A percentile compares a stretch with the other conserved stretches of the same genome.
Evolutionary conservation across 1,284 basidiomycete genomes (phyloP).

Genomic region (Leccinum pachyderme): DNA sequence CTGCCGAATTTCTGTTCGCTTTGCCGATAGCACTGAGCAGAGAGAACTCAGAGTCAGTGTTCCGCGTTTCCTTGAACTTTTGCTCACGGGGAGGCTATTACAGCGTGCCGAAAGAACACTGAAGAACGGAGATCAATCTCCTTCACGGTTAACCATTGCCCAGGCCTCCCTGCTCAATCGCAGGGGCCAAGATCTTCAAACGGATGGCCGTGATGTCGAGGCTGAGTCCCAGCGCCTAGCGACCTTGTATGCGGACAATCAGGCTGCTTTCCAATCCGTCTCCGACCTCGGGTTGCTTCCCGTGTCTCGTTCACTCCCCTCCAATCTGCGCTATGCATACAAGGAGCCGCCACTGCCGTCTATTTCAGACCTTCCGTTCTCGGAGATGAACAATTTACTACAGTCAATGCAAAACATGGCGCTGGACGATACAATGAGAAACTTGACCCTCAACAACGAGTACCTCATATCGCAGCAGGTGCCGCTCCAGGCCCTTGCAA

Average conservation of each 20-base stretch:
- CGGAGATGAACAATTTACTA: slow-evolving; percentile 23
- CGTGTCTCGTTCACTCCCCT: slow-evolving; percentile 21
- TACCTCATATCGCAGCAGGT: slow-evolving; percentile 20
- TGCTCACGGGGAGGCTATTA: slow-evolving; percentile 7
- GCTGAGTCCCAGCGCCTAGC: slow-evolving; percentile 4
- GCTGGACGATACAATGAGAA: slow-evolving; percentile 13
- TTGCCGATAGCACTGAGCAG: slow-evolving; percentile 63
- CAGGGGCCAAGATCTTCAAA: slow-evolving; percentile 54
- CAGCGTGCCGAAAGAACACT: slow-evolving; percentile 47
- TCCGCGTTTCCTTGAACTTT: neutral
- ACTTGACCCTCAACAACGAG: slow-evolving; percentile 18
- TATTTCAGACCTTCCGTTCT: slow-evolving; percentile 12
- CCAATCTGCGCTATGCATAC: slow-evolving; percentile 17
- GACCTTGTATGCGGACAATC: slow-evolving; percentile 5
- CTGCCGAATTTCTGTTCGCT: slow-evolving; percentile 69
- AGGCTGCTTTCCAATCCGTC: neutral
- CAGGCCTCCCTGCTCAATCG: slow-evolving; percentile 73
- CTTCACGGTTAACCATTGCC: slow-evolving; percentile 67
- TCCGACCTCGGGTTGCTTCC: slow-evolving; percentile 8
- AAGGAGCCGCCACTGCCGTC: slow-evolving; percentile 16
- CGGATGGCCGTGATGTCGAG: slow-evolving; percentile 7
- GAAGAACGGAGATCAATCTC: slow-evolving; percentile 56
- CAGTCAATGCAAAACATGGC: slow-evolving; percentile 27
- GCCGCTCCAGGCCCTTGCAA: slow-evolving; percentile 27
- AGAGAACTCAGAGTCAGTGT: slow-evolving; percentile 44